Percentiles rank a stretch among this genome's conserved stretches.
Conservation (phyloP, 2,329 filamentous ascomycete species). For the Alternaria sp. region DNA sequence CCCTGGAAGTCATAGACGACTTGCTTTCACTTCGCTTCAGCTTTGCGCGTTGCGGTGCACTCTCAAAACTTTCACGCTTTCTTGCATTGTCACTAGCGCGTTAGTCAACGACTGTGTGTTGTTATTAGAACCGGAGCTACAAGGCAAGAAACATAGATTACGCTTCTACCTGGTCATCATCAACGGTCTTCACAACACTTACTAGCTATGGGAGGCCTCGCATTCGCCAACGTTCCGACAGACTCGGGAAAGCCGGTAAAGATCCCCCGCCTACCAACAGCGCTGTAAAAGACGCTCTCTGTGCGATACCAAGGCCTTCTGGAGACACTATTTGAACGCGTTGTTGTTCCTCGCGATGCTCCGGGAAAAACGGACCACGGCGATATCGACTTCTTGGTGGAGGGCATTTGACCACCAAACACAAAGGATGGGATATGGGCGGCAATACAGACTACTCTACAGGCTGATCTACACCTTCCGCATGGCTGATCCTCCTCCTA, state of each 20-base stretch:
- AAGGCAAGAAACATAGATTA: background rate
- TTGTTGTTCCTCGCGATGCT: slow-evolving; percentile 70
- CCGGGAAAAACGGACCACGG: slow-evolving; percentile 74
- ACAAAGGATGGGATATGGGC: slow-evolving; percentile 32
- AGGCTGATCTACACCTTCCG: slow-evolving; percentile 51
- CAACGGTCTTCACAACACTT: background rate
- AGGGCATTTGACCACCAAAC: slow-evolving; percentile 22
- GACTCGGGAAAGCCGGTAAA: slow-evolving; percentile 56
- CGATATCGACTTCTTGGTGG: slow-evolving; percentile 75
- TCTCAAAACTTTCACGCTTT: background rate
- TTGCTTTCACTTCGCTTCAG: slow-evolving; percentile 1
- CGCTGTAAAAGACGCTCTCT: slow-evolving; percentile 65
- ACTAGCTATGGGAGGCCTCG: slow-evolving; percentile 69
- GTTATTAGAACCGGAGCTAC: background rate
- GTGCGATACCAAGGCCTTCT: slow-evolving; percentile 59
- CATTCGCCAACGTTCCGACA: slow-evolving; percentile 42
- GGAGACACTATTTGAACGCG: slow-evolving; percentile 61
- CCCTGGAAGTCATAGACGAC: background rate
- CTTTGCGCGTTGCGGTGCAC: background rate
- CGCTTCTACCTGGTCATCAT: background rate
- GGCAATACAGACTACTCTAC: slow-evolving; percentile 55
- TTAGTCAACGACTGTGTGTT: background rate
- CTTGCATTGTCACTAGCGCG: background rate
- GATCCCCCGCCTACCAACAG: slow-evolving; percentile 71
- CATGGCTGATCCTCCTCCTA: slow-evolving; percentile 51